A percentile compares a stretch with the other conserved stretches of the same genome.
Conservation (phyloP, 1,284 basidiomycete species). For the Sphaerobolus stellatus region DNA sequence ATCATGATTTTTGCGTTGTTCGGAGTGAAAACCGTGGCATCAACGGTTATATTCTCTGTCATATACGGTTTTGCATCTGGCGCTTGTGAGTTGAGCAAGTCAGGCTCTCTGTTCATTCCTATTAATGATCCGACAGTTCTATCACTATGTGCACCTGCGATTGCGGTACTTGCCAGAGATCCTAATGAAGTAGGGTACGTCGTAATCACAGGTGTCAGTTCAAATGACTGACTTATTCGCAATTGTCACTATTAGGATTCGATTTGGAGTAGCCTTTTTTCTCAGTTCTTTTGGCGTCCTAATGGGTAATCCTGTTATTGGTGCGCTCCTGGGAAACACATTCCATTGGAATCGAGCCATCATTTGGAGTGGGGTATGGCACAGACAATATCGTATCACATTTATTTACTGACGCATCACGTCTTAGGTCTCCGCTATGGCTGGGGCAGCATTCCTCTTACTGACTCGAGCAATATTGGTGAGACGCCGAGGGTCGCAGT, state of each 20-base stretch:
- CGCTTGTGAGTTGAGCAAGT: constrained; percentile 3
- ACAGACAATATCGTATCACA: neutral
- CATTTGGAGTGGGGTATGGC: neutral
- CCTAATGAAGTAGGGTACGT: neutral
- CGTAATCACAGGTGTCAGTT: neutral
- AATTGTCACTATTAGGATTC: neutral
- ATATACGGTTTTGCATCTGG: constrained; percentile 12
- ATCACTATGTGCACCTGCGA: neutral
- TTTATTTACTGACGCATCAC: neutral
- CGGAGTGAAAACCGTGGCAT: neutral
- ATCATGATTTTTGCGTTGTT: constrained; percentile 16
- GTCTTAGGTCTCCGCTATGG: neutral
- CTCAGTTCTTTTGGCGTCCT: neutral
- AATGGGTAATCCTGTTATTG: neutral
- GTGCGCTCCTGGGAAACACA: neutral
- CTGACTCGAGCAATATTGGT: neutral
- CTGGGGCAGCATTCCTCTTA: neutral
- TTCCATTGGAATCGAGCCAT: neutral
- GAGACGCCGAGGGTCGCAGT: neutral
- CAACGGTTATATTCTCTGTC: constrained; percentile 6
- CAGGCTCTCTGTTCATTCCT: neutral
- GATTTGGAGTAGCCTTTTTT: neutral
- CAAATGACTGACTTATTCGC: too few relatives aligned
- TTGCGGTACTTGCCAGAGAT: neutral
- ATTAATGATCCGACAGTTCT: neutral